Evolutionary conservation across 495 filamentous ascomycete genomes (phyloP), one percentile per base, ranked within the genome.

Genomic region (Rhypophila decipiens): DNA sequence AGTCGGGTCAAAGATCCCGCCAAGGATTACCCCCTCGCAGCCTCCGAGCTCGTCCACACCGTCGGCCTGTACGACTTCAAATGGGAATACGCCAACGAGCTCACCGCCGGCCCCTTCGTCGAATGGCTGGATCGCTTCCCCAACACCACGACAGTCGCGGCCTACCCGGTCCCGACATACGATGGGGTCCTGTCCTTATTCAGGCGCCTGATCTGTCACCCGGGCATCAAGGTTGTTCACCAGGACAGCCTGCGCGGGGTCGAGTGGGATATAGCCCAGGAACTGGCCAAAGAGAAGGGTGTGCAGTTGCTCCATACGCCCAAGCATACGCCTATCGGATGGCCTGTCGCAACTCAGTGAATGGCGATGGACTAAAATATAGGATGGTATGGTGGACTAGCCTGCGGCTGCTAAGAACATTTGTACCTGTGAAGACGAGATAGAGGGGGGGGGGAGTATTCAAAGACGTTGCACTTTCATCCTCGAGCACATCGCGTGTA

Each of bases 51-150:
- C 44, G 20, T 64, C 9, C 44, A 44, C 41, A 54, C 50, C 10
- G 41, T 64, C 3, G 61, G 59, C 1, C 46, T 64, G 9, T 35
- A 42, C 53, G 22, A 50, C 44, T 62, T 64, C 47, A 62, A 64
- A 45, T 62, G 44, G 42, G 19, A 24, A 18, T 36, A 39, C 19
- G 23, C 21, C 20, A 39, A 20, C 19, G 39, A 4, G 12, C 24
- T 42, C 46, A 60, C 62, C 35, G 39, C 52, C 47, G 59, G 56
- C 31, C 59, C 59, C 15, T 53, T 64, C 19, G 13, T 61, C 12
- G 48, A 52, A 22, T 62, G 51, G 49, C 36, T 64, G 24, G 34
- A 47, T 1, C 23, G 9, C 21, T 63, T 63, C 33, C 55, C 57
- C 11, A 52, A 42, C 3, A 47, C 59, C 17, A 40, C 52, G 18